A percentile compares a stretch with the other conserved stretches of the same genome.
Conservation (phyloP, 768 basidiomycete species). For the Vararia minispora region DNA sequence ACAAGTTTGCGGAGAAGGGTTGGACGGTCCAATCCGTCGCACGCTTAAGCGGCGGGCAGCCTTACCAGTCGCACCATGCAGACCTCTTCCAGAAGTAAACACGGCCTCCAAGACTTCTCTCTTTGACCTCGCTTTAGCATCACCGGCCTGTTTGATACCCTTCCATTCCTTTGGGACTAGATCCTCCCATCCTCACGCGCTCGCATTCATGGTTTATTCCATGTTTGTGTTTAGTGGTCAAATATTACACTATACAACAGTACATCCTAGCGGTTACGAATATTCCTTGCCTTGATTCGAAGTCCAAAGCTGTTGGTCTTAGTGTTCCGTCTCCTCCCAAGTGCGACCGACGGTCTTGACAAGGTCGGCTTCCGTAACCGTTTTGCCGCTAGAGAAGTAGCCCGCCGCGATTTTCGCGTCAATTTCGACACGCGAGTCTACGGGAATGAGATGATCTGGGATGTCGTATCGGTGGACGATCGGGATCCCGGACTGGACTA, state of each 20-base stretch:
- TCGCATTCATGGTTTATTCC: too few species aligned
- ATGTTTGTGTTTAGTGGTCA: too few species aligned
- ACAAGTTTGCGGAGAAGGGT: slow-evolving; percentile 17
- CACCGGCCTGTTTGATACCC: too few species aligned
- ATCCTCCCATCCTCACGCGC: too few species aligned
- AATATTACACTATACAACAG: too few species aligned
- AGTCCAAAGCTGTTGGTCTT: slow-evolving; percentile 5
- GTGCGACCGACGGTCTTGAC: slow-evolving; percentile 78
- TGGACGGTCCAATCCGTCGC: slow-evolving; percentile 8
- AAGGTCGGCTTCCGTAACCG: slow-evolving; percentile 68
- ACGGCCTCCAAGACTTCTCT: too few species aligned
- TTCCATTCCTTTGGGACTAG: too few species aligned
- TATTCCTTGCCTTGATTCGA: too few species aligned
- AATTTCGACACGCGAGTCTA: slow-evolving; percentile 87
- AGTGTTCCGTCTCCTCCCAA: slow-evolving; percentile 89
- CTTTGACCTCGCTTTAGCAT: too few species aligned
- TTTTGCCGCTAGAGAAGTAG: slow-evolving; percentile 77
- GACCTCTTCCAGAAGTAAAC: too few species aligned
- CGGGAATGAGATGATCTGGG: slow-evolving; percentile 82
- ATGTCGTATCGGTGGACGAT: slow-evolving; percentile 80
- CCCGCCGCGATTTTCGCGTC: slow-evolving; percentile 95
- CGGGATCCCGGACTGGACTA: slow-evolving; percentile 79
- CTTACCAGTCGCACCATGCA: too few species aligned
- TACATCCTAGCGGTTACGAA: too few species aligned
- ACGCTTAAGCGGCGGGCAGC: slow-evolving; percentile 13